phyloP scores from a whole-genome alignment of 345 rosid species.

The Citrus reticulata region DNA sequence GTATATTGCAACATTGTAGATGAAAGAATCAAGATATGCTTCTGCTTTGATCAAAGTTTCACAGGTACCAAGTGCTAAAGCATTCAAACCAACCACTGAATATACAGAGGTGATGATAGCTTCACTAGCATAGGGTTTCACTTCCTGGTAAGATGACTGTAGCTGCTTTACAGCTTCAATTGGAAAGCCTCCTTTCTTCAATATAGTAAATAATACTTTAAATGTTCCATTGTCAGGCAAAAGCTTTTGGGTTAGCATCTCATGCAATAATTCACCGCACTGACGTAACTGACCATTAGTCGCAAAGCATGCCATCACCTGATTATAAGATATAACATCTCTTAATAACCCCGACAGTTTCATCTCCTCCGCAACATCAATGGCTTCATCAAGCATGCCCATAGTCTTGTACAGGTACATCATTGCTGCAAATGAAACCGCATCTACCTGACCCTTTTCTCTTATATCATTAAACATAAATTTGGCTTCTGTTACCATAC shows the following conservation, averaged over 20 bases:
- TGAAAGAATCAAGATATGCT: conserved; percentile 40
- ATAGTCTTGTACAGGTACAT: conserved; percentile 73
- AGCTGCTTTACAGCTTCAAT: conserved; percentile 74
- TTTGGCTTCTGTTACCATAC: conserved; percentile 72
- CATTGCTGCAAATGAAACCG: conserved; percentile 69
- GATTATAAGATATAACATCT: conserved; percentile 63
- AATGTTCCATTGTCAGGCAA: conserved; percentile 63
- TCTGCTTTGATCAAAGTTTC: conserved; percentile 38
- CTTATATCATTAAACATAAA: conserved; percentile 50
- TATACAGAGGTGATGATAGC: conserved; percentile 57
- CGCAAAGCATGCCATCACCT: conserved; percentile 73
- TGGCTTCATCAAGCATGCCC: conserved; percentile 84
- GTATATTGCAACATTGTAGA: conserved; percentile 69
- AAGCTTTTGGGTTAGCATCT: conserved; percentile 61
- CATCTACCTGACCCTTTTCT: conserved; percentile 62
- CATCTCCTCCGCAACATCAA: conserved; percentile 86
- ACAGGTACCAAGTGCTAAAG: conserved; percentile 55
- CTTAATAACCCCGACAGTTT: conserved; percentile 55
- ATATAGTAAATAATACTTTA: conserved; percentile 52
- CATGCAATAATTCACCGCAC: conserved; percentile 67
- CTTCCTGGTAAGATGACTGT: conserved; percentile 54
- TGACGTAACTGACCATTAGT: conserved; percentile 61
- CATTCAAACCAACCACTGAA: conserved; percentile 65
- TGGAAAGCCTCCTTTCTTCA: conserved; percentile 74
- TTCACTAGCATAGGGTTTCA: conserved; percentile 60